Evolutionary conservation across 1,284 basidiomycete species (phyloP).

Genomic region (Boletus sp.): DNA sequence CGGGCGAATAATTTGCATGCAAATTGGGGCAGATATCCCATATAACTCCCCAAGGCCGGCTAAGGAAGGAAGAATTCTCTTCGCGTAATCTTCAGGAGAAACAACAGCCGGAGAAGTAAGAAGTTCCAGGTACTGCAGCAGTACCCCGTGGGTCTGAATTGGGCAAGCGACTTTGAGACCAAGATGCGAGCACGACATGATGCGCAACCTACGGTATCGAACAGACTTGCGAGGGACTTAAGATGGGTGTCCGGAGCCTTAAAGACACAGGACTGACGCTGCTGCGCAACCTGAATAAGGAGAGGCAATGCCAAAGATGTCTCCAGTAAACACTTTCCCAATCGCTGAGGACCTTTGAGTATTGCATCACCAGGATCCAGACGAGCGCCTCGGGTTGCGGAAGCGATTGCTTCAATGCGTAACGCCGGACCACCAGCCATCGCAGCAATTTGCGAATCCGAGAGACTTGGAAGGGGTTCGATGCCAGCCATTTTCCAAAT

Average conservation of each 20-base stretch:
- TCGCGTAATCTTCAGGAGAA: constrained; percentile 57
- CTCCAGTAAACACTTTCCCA: constrained; percentile 70
- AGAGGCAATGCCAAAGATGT: constrained; percentile 75
- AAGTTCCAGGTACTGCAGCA: constrained; percentile 73
- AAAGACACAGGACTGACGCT: constrained; percentile 78
- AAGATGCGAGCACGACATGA: constrained; percentile 19
- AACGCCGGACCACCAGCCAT: constrained; percentile 89
- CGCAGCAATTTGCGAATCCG: constrained; percentile 82
- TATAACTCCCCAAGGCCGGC: constrained; percentile 68
- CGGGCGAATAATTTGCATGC: constrained; percentile 89
- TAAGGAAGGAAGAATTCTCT: constrained; percentile 66
- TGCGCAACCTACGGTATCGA: constrained; percentile 68
- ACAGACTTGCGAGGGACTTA: constrained; percentile 82
- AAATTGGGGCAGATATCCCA: constrained; percentile 77
- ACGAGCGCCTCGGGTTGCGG: constrained; percentile 63
- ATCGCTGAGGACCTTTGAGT: constrained; percentile 60
- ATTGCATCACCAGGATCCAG: constrained; percentile 59
- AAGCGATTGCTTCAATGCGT: constrained; percentile 81
- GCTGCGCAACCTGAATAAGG: constrained; percentile 84
- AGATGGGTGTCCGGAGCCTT: constrained; percentile 68
- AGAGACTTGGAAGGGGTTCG: constrained; percentile 84
- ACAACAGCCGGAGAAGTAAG: constrained; percentile 62
- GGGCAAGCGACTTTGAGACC: constrained; percentile 18
- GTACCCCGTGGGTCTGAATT: constrained; percentile 68
- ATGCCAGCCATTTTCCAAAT: constrained; percentile 96